Evolutionary conservation across 2,329 filamentous ascomycete species (phyloP).

Genomic region (Pseudogymnoascus pannorum): DNA sequence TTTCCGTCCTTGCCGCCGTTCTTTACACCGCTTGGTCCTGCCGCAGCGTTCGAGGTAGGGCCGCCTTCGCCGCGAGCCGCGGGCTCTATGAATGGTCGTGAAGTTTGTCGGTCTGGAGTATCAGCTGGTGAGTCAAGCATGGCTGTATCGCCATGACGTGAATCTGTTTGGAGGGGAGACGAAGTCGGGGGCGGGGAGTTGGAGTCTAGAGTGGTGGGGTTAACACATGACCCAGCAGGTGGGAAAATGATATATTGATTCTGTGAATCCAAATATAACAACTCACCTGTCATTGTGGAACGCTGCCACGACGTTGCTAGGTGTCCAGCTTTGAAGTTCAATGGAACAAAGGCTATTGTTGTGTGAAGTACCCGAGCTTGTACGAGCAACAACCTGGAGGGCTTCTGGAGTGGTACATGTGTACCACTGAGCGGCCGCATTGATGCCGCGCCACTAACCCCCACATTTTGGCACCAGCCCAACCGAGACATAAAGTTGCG

Average conservation of each 20-base stretch:
- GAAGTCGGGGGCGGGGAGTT: constrained; percentile 3
- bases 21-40: constrained; percentile 11
- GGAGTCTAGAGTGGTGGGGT: constrained; percentile 4
- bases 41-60: background rate
- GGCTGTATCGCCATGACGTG: background rate
- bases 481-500: constrained; percentile 5
- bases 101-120: constrained; percentile 1
- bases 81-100: background rate
- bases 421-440: background rate
- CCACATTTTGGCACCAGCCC: constrained; percentile 3
- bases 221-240: background rate
- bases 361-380: background rate
- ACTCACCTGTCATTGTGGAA: constrained; percentile 1
- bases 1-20: constrained; percentile 14
- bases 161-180: constrained; percentile 4
- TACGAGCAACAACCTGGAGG: constrained; percentile 4
- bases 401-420: background rate
- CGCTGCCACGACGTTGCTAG: background rate
- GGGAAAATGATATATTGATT: background rate
- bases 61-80: background rate
- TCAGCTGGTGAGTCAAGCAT: constrained; percentile 10
- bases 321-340: background rate
- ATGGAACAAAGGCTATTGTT: background rate
- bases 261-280: background rate
- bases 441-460: background rate